phyloP scores from a whole-genome alignment of 805 yeast species.

The Metschnikowia santaceciliae region DNA sequence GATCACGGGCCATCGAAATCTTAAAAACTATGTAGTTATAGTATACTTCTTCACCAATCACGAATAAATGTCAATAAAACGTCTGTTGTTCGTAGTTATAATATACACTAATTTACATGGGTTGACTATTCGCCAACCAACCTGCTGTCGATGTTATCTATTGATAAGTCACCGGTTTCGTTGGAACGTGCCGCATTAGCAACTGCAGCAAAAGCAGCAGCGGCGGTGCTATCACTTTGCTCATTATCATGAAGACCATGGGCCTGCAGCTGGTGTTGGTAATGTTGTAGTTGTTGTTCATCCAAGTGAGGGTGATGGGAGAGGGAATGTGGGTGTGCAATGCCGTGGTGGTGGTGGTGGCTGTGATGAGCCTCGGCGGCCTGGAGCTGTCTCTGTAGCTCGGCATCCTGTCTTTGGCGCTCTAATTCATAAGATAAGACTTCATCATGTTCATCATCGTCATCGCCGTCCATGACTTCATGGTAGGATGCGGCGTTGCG shows the following conservation, averaged over 20 bases:
- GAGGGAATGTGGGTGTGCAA: conserved; percentile 16
- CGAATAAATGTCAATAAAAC: not conserved
- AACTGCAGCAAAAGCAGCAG: conserved; percentile 42
- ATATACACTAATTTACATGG: conserved; percentile 19
- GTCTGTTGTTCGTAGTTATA: conserved; percentile 4
- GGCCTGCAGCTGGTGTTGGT: conserved; percentile 26
- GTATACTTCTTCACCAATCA: not conserved
- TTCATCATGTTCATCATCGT: conserved; percentile 21
- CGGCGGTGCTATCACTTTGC: conserved; percentile 22
- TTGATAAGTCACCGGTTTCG: conserved; percentile 32
- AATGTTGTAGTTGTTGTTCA: conserved; percentile 25
- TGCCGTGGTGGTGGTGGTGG: conserved; percentile 9
- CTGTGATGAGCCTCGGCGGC: conserved; percentile 17
- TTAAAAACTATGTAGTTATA: conserved; percentile 12
- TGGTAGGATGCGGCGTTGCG: conserved; percentile 17
- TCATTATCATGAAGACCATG: conserved; percentile 23
- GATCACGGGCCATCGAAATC: conserved; percentile 40
- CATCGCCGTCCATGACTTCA: conserved; percentile 20
- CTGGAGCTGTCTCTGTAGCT: conserved; percentile 22
- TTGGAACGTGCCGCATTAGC: conserved; percentile 30
- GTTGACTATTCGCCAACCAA: conserved; percentile 37
- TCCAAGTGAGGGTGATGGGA: conserved; percentile 23
- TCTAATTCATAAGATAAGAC: conserved; percentile 21
- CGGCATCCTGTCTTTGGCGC: conserved; percentile 19
- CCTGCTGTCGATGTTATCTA: conserved; percentile 44